A percentile compares a stretch with the other conserved stretches of the same genome.
Conservation (phyloP, 805 yeast species). For the Suhomyces tanzawaensis region DNA sequence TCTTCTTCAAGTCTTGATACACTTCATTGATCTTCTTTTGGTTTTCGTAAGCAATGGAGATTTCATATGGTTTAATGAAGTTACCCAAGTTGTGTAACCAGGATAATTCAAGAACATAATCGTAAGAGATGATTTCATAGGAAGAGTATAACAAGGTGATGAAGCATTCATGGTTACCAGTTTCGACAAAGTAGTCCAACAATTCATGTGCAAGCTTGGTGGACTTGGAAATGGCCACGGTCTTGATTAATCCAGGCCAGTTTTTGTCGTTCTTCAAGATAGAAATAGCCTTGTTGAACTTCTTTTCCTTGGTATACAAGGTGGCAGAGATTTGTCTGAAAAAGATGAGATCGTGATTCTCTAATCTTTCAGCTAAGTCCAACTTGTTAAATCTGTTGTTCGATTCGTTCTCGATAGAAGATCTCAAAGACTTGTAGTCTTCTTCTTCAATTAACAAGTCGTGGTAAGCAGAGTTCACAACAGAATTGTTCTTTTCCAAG, state of each 20-base stretch:
- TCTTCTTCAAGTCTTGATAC: slow-evolving; percentile 65
- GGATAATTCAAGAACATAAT: slow-evolving; percentile 81
- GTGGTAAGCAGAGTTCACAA: slow-evolving; percentile 94
- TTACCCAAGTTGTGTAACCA: slow-evolving; percentile 87
- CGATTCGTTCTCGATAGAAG: slow-evolving; percentile 72
- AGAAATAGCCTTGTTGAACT: slow-evolving; percentile 85
- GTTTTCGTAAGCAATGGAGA: slow-evolving; percentile 81
- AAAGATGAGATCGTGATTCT: slow-evolving; percentile 84
- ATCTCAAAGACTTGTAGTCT: slow-evolving; percentile 85
- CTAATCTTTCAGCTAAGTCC: slow-evolving; percentile 89
- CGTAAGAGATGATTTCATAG: slow-evolving; percentile 75
- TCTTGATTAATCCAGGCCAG: slow-evolving; percentile 92
- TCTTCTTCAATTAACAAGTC: slow-evolving; percentile 94
- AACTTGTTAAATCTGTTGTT: slow-evolving; percentile 90
- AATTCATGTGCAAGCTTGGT: slow-evolving; percentile 84
- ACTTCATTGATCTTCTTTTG: slow-evolving; percentile 62
- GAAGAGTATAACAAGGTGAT: slow-evolving; percentile 85
- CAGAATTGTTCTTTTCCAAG: slow-evolving; percentile 81
- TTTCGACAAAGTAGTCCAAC: slow-evolving; percentile 88
- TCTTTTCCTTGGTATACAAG: slow-evolving; percentile 89
- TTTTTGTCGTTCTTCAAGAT: slow-evolving; percentile 87
- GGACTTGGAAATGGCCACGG: slow-evolving; percentile 81
- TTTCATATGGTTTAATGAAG: slow-evolving; percentile 88
- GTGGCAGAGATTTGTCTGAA: slow-evolving; percentile 96
- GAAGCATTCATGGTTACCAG: slow-evolving; percentile 94